A percentile compares a stretch with the other conserved stretches of the same genome.
These are phyloP conservation scores for Leptographium galeiforme DNA, from an alignment of 2,329 filamentous ascomycete species.

Conservation along the genomic window DNA sequence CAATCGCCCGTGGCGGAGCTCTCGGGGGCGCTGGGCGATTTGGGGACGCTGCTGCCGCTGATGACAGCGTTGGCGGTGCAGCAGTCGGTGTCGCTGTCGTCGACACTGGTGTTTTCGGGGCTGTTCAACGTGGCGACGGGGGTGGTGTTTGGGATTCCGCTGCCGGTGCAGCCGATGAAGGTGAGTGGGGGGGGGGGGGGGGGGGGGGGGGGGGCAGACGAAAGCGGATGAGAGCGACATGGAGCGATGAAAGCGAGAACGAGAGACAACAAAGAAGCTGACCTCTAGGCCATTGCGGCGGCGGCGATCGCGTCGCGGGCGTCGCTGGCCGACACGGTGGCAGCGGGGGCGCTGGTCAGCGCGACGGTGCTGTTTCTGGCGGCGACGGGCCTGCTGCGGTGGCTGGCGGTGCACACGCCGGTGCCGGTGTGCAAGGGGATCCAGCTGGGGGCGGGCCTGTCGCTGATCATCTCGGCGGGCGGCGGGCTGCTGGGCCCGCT, in stretches of 20 bases:
- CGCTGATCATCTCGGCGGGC: conserved; percentile 67
- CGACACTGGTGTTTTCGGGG: conserved; percentile 80
- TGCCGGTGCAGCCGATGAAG: conserved; percentile 85
- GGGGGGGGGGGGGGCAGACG: not conserved
- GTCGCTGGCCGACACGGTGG: conserved; percentile 57
- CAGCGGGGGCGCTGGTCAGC: conserved; percentile 70
- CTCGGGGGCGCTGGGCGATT: conserved; percentile 74
- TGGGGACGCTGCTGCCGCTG: conserved; percentile 79
- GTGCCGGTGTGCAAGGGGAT: conserved; percentile 88
- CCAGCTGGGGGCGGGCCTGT: conserved; percentile 81
- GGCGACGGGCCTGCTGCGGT: conserved; percentile 62
- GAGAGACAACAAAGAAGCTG: not conserved
- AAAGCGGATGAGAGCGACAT: not conserved
- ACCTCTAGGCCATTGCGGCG: conserved; percentile 58
- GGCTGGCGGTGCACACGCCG: conserved; percentile 62
- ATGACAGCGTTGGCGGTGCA: conserved; percentile 75
- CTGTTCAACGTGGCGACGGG: conserved; percentile 78
- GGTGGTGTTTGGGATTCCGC: conserved; percentile 68
- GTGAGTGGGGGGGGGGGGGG: conserved; percentile 17
- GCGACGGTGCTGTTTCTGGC: conserved; percentile 63
- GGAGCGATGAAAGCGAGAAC: not conserved
- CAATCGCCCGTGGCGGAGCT: conserved; percentile 52
- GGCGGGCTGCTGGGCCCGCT: conserved; percentile 53
- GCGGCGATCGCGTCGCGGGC: conserved; percentile 65
- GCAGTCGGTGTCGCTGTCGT: conserved; percentile 65